Conservation (phyloP, 106 monocot genomes). For the Dendrobium officinale region DNA sequence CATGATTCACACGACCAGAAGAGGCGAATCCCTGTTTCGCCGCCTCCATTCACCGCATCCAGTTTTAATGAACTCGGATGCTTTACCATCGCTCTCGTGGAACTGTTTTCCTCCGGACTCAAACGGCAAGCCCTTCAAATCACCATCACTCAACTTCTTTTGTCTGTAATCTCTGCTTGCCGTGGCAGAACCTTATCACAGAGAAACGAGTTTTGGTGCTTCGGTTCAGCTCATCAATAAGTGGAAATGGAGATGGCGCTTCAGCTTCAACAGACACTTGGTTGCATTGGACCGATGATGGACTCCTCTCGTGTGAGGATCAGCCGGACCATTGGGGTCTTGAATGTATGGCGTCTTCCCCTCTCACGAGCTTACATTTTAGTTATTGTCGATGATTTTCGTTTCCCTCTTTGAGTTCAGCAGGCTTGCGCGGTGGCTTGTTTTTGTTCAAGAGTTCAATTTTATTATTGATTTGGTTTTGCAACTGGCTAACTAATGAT, state of each 20-base stretch:
- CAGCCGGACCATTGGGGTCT: slow-evolving; percentile 9
- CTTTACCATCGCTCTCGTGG: neutral
- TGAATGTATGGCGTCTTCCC: slow-evolving; percentile 15
- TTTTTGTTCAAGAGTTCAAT: neutral
- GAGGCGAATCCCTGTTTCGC: too few relatives aligned
- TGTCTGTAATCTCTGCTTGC: neutral
- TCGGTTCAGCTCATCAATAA: neutral
- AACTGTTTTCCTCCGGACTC: neutral
- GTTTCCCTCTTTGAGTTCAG: slow-evolving; percentile 1
- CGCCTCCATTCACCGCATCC: too few relatives aligned
- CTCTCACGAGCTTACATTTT: neutral
- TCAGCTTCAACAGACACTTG: slow-evolving; percentile 19
- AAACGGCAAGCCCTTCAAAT: neutral
- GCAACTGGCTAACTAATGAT: neutral
- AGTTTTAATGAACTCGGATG: neutral
- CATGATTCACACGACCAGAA: too few relatives aligned
- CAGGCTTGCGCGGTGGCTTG: neutral
- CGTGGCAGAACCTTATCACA: neutral
- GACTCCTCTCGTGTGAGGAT: slow-evolving; percentile 5
- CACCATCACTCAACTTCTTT: neutral
- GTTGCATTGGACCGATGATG: neutral
- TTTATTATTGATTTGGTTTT: too few relatives aligned
- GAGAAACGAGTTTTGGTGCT: neutral
- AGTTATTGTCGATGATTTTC: neutral
- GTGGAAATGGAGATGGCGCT: slow-evolving; percentile 35